Evolutionary conservation across 768 basidiomycete genomes (phyloP).

Genomic region (Termitomyces heimii): DNA sequence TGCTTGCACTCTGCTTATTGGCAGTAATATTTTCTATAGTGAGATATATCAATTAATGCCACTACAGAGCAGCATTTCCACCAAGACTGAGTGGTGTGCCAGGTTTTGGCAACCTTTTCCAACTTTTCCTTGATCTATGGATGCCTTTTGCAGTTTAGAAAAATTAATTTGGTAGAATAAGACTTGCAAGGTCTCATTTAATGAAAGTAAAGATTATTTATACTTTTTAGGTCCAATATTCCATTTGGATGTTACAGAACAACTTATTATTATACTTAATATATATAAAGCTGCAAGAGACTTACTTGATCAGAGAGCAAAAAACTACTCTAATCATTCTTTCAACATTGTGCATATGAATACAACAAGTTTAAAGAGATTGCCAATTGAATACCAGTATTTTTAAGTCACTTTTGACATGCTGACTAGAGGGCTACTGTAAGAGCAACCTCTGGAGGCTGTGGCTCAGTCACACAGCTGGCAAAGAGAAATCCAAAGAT

Average conservation of each 20-base stretch:
- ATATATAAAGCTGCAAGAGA: background rate
- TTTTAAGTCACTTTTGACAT: background rate
- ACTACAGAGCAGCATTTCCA: background rate
- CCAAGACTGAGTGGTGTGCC: background rate
- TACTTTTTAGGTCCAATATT: background rate
- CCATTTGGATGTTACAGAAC: background rate
- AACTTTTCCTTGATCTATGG: background rate
- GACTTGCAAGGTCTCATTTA: background rate
- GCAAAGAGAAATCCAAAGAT: no score
- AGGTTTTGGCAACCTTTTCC: background rate
- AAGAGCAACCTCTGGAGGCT: no score
- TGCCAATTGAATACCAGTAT: no score
- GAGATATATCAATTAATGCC: no score
- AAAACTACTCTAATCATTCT: background rate
- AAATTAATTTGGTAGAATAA: background rate
- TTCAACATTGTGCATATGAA: background rate
- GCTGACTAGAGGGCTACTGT: background rate
- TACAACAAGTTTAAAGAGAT: background rate
- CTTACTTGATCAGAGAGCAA: background rate
- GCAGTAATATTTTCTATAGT: no score
- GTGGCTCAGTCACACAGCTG: no score
- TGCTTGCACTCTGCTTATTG: no score
- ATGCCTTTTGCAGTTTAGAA: background rate
- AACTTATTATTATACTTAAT: background rate
- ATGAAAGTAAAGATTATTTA: background rate